phyloP scores from a whole-genome alignment of 805 yeast genomes.

The Wickerhamomyces xylosicus region DNA sequence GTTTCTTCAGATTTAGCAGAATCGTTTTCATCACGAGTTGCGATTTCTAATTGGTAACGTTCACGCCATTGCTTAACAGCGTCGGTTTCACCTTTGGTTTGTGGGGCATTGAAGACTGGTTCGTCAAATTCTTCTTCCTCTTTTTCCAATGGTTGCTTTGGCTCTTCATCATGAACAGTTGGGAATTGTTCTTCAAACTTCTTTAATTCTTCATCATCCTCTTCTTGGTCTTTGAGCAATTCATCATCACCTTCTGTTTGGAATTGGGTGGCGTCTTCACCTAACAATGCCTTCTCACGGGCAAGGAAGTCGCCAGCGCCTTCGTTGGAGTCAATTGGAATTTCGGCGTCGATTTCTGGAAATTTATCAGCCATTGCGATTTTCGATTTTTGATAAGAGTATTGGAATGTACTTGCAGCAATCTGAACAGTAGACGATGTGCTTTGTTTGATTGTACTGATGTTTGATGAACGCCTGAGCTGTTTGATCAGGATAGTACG shows the following conservation, averaged over 20 bases:
- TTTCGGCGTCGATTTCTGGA: slow-evolving; percentile 51
- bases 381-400: no score
- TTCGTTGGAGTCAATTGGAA: slow-evolving; percentile 19
- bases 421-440: no score
- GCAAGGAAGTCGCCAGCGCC: slow-evolving; percentile 46
- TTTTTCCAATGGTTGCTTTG: slow-evolving; percentile 14
- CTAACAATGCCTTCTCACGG: slow-evolving; percentile 58
- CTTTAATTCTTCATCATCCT: slow-evolving; percentile 34
- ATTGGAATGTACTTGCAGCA: no score
- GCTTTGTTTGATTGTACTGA: no score
- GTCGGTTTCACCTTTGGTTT: slow-evolving; percentile 33
- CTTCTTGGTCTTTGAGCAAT: slow-evolving; percentile 28
- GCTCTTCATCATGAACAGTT: slow-evolving; percentile 31
- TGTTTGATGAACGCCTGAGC: no score
- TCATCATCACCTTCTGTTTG: slow-evolving; percentile 52
- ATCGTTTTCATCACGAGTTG: slow-evolving; percentile 68
- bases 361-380: slow-evolving; percentile 59
- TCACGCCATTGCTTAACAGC: slow-evolving; percentile 72
- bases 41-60: slow-evolving; percentile 68
- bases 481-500: no score
- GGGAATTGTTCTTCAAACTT: slow-evolving; percentile 61
- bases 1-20: slow-evolving; percentile 53
- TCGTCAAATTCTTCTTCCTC: slow-evolving; percentile 35
- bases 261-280: slow-evolving; percentile 48
- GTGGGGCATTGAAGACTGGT: slow-evolving; percentile 18